Base-by-base conservation (phyloP, 1,139 yeast species). In the Yamadazyma sp. region DNA sequence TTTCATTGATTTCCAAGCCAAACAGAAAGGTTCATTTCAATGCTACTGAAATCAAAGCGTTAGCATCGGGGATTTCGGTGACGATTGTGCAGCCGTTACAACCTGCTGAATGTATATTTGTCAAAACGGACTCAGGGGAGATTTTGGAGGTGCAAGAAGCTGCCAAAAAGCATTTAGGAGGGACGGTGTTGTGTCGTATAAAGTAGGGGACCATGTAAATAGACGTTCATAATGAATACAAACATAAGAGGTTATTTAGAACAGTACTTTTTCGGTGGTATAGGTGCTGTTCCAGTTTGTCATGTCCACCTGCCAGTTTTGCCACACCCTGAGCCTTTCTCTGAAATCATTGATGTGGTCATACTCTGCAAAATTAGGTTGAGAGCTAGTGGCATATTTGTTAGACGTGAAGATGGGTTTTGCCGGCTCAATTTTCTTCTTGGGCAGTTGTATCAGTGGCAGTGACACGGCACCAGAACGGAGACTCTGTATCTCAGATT, bases 221-320 rank as follows among this genome's bases (percentile, higher is more conserved):
- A 27, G 29, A 27, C 20, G 14, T 11, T 6, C 6, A 29, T 18
- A 30, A 28, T 11, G 8, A 18, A 18, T 18, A 18, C 21, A 18
- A 18, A 8, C 21, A 18, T n/a, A n/a, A 21, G 4, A 16, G 15
- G 3, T 25, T 14, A 3, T n/a, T 27, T 15, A 27, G 20, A 27
- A 35, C 9, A 59, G 55, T 2, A 65, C 57, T 44, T 57, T 61
- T 32, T 61, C 61, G 2, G 59, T 49, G 24, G 40, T 21, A 14
- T 51, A 54, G 4, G 55, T 47, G 13, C 58, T 55, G 30, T 83
- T 73, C 97, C 97, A 89, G 18, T 61, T 55, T 16, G 87, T 73
- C 95, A 89, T 86, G 53, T 89, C 95, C 3, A 87, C 77, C 54
- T 84, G 88, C 92, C 94, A 89, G 29, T 80, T 82, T 50, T 80